Conservation (phyloP, 495 filamentous ascomycete species). For the Aspergillus wentii region DNA sequence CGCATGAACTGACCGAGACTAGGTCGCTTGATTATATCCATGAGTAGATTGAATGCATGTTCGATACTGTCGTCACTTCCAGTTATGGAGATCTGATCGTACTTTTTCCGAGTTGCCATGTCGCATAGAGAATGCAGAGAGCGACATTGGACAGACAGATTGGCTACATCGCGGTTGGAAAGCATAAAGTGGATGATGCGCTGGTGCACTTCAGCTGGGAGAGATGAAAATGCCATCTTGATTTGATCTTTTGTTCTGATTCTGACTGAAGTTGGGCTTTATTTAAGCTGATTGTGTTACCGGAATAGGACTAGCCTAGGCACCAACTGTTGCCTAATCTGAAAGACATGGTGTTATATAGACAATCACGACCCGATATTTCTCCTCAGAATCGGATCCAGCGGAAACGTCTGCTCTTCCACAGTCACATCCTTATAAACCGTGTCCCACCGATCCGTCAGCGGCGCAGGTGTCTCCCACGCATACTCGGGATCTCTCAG, state of each 20-base stretch:
- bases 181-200: slow-evolving; percentile 13
- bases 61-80: slow-evolving; percentile 6
- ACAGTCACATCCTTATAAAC: slow-evolving; percentile 47
- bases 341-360: too few species aligned
- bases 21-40: slow-evolving; percentile 9
- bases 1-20: slow-evolving; percentile 10
- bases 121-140: slow-evolving; percentile 16
- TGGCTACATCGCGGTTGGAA: slow-evolving; percentile 18
- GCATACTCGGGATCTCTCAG: slow-evolving; percentile 51
- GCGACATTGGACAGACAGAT: slow-evolving; percentile 18
- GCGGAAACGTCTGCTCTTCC: slow-evolving; percentile 48
- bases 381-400: slow-evolving; percentile 46
- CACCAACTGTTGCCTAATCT: too few species aligned
- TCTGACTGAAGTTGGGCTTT: too few species aligned
- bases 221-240: too few species aligned
- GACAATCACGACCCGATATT: slow-evolving; percentile 23
- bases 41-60: slow-evolving; percentile 9
- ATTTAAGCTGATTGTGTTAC: too few species aligned
- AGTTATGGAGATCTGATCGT: slow-evolving; percentile 9
- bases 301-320: too few species aligned
- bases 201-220: slow-evolving; percentile 11
- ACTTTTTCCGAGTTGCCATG: slow-evolving; percentile 16
- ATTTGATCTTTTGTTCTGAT: too few species aligned
- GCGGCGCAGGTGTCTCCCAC: slow-evolving; percentile 46
- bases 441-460: slow-evolving; percentile 45